Evolutionary conservation across 768 basidiomycete species (phyloP).

Genomic region (Pisolithus albus): DNA sequence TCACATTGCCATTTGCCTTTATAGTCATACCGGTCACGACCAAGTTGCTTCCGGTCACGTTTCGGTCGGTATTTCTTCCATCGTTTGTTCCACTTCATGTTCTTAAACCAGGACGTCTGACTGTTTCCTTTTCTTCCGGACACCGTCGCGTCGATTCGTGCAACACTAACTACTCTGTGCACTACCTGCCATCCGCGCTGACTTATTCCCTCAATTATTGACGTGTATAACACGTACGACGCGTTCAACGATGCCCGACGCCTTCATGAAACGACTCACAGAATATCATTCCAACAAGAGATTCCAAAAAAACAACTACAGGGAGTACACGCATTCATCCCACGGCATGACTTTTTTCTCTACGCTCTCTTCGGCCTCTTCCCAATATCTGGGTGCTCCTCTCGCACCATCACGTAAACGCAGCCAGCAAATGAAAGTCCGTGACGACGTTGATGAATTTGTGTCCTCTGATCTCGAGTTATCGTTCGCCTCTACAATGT

Average conservation of each 20-base stretch:
- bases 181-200: conserved; percentile 11
- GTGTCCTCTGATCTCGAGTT: conserved; percentile 72
- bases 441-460: conserved; percentile 58
- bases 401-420: conserved; percentile 42
- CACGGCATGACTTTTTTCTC: conserved; percentile 53
- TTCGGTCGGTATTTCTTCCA: conserved; percentile 25
- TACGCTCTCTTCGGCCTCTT: conserved; percentile 32
- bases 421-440: conserved; percentile 36
- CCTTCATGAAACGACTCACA: conserved; percentile 35
- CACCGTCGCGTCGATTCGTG: conserved; percentile 6
- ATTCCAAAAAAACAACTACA: conserved; percentile 34
- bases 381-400: conserved; percentile 37
- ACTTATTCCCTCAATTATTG: conserved; percentile 15
- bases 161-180: conserved; percentile 9
- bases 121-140: conserved; percentile 4
- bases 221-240: conserved; percentile 6
- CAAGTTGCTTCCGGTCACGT: conserved; percentile 16
- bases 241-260: conserved; percentile 22
- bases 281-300: conserved; percentile 40
- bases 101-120: conserved; percentile 10
- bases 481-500: conserved; percentile 80
- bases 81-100: conserved; percentile 11
- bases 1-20: conserved; percentile 18
- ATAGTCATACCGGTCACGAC: conserved; percentile 15
- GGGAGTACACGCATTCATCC: conserved; percentile 20